Evolutionary conservation across 176 grass and related monocot genomes (phyloP).

Genomic region (Oryza meyeriana): DNA sequence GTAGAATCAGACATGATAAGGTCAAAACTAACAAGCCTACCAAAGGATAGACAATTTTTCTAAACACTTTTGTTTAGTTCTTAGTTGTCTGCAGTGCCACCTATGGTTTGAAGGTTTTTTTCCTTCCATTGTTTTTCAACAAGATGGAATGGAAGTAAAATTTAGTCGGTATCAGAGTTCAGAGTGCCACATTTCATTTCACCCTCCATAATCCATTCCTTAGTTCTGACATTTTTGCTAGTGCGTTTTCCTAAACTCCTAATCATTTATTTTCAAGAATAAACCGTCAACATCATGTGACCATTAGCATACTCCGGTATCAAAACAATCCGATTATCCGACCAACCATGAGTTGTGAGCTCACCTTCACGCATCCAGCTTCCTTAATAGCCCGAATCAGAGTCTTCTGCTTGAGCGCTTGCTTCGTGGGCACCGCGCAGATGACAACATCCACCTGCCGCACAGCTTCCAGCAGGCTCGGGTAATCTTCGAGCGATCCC

Average conservation of each 20-base stretch:
- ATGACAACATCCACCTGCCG: conserved; percentile 78
- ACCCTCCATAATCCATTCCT: neutral
- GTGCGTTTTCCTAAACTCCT: neutral
- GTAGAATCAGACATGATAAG: neutral
- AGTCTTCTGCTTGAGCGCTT: conserved; percentile 65
- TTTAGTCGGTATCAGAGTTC: neutral
- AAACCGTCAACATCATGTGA: neutral
- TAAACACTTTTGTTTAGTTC: neutral
- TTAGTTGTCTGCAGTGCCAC: neutral
- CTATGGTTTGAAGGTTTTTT: neutral
- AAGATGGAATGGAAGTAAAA: neutral
- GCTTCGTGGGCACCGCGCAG: conserved; percentile 71
- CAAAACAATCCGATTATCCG: neutral
- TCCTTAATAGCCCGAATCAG: conserved; percentile 86
- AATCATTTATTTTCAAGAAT: neutral
- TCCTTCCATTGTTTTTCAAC: neutral
- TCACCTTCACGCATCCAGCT: conserved; percentile 79
- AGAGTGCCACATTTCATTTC: neutral
- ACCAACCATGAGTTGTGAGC: neutral
- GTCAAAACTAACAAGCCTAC: neutral
- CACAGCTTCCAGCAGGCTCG: conserved; percentile 65
- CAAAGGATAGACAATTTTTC: neutral
- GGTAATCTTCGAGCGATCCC: conserved; percentile 74
- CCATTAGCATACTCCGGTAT: neutral
- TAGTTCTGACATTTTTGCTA: neutral